Evolutionary conservation across 2,329 filamentous ascomycete species (phyloP), one percentile per base, ranked within the genome.

Genomic region (Alternaria consortialis): DNA sequence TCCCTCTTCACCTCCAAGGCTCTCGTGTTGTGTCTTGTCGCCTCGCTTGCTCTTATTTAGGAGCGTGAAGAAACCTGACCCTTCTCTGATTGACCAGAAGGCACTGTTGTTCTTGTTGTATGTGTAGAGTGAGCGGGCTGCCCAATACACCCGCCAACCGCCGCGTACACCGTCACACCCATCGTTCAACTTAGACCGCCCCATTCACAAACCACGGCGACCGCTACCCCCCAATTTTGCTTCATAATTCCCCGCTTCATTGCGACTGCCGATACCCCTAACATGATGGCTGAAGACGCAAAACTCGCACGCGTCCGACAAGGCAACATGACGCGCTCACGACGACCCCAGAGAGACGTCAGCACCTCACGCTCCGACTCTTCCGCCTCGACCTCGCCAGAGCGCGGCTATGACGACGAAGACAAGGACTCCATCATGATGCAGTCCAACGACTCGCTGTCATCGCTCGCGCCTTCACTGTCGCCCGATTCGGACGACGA

Each of bases 391-490:
- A 91, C 90, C 75, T 93, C 91, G 1, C 91, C 91, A 44, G 87
- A 86, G 53, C 88, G 90, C 53, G 88, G 88, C 76, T 91, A 96
- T 80, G 91, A 94, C 75, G 94, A 96, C 80, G 91, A 94, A 75
- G 94, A 97, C 80, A 97, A 93, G 69, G 94, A 97, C 81, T 97
- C 95, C 80, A 95, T 95, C 79, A 90, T 91, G 77, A 87, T 86
- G 58, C 90, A 91, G 68, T 80, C 84, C 72, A 97, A 97, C 82
- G 94, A 97, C 81, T 97, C 94, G 4, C 87, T 95, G 77, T 97
- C 94, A 1, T 97, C 94, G 1, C 86, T 97, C 58, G 93, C 93
- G 54, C 88, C 93, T 34, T 91, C 91, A 46, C 90, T 91, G 62
- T 86, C 93, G 60, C 89, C 92, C 71, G 91, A 94, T 89, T 84